Evolutionary conservation across 2,329 filamentous ascomycete genomes (phyloP), one percentile per base, ranked within the genome.

Genomic region (Aureobasidium sp.): DNA sequence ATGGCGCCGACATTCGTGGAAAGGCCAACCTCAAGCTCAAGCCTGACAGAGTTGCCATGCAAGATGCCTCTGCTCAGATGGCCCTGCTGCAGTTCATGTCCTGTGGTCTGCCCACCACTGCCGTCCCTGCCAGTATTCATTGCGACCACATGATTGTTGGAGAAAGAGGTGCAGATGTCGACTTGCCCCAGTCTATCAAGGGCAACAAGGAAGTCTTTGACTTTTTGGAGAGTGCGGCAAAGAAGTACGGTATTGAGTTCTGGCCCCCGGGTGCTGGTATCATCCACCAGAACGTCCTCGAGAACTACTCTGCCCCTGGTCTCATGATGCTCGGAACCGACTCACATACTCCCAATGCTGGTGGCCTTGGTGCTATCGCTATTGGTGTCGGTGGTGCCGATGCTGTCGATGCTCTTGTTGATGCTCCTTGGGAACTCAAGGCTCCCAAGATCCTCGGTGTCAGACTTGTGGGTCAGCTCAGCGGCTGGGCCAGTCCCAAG

Each of bases 71-170:
- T 34, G 94, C 94, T 6, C 94, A 99, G 79, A 99, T 99, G 94
- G 94, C 94, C 1, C 80, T 99, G 67, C 80, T 99, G 69, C 94
- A 99, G 77, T 99, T 99, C 82, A 99, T 99, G 93, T 90, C 90
- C 32, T 99, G 94, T 76, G 90, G 91, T 61, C 82, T 99, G 60
- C 89, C 88, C 32, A 86, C 86, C 64, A 96, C 94, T 2, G 92
- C 92, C 10, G 93, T 99, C 55, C 94, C 94, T 12, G 93, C 94
- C 53, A 97, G 92, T 75, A 97, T 97, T 69, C 94, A 99, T 79
- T 99, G 94, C 77, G 94, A 99, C 79, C 94, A 99, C 76, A 87
- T 99, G 86, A 97, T 99, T 77, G 93, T 97, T 34, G 94, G 93
- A 62, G 88, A 95, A 77, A 89, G 87, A 73, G 94, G 94, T 63